Percentiles rank a stretch among this genome's conserved stretches.
Evolutionary conservation across 805 yeast species (phyloP).

Genomic region (Candida odintsovae): DNA sequence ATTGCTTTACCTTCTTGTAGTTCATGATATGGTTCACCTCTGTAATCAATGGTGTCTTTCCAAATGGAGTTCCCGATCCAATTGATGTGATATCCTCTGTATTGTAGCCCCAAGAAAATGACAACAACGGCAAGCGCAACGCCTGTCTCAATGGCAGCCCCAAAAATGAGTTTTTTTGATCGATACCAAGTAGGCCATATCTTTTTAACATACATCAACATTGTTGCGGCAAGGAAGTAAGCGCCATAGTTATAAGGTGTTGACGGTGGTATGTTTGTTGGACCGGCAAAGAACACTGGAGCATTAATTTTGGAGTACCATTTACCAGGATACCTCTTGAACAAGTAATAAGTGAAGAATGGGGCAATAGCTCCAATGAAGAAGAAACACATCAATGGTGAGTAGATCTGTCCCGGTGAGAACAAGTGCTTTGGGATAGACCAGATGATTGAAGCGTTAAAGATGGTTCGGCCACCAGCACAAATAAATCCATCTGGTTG

Average conservation of each 20-base stretch:
- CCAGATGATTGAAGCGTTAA: conserved; percentile 50
- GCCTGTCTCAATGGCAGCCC: conserved; percentile 58
- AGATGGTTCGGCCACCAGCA: conserved; percentile 36
- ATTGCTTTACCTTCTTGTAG: conserved; percentile 28
- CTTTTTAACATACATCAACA: conserved; percentile 39
- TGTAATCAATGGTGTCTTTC: conserved; percentile 31
- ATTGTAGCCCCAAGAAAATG: conserved; percentile 49
- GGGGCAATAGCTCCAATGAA: conserved; percentile 42
- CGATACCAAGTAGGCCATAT: conserved; percentile 49
- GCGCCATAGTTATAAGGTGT: conserved; percentile 62
- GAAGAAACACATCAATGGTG: conserved; percentile 50
- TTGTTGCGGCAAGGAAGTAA: conserved; percentile 39
- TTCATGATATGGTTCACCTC: conserved; percentile 26
- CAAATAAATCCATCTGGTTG: conserved; percentile 40
- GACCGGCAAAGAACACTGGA: conserved; percentile 56
- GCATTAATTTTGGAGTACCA: conserved; percentile 40
- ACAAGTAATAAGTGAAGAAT: conserved; percentile 26
- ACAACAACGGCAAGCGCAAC: conserved; percentile 52
- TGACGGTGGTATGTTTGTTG: conserved; percentile 65
- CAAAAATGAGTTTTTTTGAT: conserved; percentile 38
- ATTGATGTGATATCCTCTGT: conserved; percentile 32
- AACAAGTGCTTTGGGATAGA: conserved; percentile 42
- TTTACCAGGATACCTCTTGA: conserved; percentile 24
- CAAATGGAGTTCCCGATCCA: conserved; percentile 63
- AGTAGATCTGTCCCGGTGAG: conserved; percentile 44